Percentiles rank a stretch among this genome's conserved stretches.
phyloP scores from a whole-genome alignment of 2,329 filamentous ascomycete species.

The Leptographium wingfieldii region DNA sequence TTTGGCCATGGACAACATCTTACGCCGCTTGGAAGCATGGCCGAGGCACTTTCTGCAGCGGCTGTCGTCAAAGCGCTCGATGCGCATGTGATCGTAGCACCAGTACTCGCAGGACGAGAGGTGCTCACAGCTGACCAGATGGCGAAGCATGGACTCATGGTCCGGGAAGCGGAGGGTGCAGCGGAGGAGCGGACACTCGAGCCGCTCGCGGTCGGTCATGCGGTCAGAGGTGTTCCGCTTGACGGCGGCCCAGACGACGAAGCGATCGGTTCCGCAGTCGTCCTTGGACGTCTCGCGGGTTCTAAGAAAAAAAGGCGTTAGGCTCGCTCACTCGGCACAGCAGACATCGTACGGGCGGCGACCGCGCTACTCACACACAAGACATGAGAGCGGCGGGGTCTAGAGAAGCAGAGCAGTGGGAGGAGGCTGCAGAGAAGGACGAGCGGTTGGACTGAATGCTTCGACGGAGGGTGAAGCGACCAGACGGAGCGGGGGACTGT shows the following conservation, averaged over 20 bases:
- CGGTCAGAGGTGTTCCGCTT: slow-evolving; percentile 37
- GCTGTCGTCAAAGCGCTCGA: slow-evolving; percentile 39
- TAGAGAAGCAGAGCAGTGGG: neutral
- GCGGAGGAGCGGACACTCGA: slow-evolving; percentile 38
- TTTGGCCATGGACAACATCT: slow-evolving; percentile 39
- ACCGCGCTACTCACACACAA: slow-evolving; percentile 12
- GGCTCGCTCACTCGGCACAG: neutral
- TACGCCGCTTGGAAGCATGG: slow-evolving; percentile 38
- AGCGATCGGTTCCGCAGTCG: slow-evolving; percentile 39
- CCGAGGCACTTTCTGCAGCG: slow-evolving; percentile 36
- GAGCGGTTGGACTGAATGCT: slow-evolving; percentile 8
- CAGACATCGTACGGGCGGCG: neutral
- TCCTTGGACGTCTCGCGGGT: slow-evolving; percentile 31
- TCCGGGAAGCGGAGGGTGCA: slow-evolving; percentile 36
- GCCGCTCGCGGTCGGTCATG: slow-evolving; percentile 34
- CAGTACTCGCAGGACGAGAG: slow-evolving; percentile 39
- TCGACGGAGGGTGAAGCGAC: slow-evolving; percentile 10
- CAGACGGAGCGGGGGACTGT: slow-evolving; percentile 9
- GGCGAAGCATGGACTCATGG: slow-evolving; percentile 42
- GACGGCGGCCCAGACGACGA: slow-evolving; percentile 44
- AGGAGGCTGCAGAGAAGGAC: neutral
- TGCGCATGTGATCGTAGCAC: slow-evolving; percentile 40
- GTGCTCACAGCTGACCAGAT: slow-evolving; percentile 35
- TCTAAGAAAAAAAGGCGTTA: slow-evolving; percentile 17
- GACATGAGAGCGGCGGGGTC: slow-evolving; percentile 1